These are phyloP conservation scores for Cyclotella cryptica DNA, from an alignment of 108 stramenopile species.

Conservation along the genomic window DNA sequence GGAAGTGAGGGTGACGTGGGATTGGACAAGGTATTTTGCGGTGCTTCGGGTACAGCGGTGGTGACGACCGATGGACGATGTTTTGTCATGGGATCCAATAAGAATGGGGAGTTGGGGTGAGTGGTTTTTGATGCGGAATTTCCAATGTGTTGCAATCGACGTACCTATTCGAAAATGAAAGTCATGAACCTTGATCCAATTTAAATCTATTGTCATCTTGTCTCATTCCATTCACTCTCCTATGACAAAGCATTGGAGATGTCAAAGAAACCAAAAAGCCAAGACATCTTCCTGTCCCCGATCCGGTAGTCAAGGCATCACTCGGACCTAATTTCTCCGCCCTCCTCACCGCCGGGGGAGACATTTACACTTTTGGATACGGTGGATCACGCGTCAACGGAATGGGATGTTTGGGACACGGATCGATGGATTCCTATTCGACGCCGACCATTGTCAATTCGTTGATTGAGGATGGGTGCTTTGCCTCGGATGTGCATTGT, in stretches of 20 bases:
- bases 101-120: constrained; percentile 78
- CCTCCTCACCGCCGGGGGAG: constrained; percentile 66
- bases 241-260: constrained; percentile 17
- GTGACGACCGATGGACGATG: constrained; percentile 59
- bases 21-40: constrained; percentile 55
- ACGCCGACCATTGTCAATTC: constrained; percentile 75
- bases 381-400: constrained; percentile 72
- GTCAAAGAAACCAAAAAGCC: constrained; percentile 34
- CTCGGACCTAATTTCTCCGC: constrained; percentile 70
- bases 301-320: constrained; percentile 46
- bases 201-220: neutral
- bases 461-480: constrained; percentile 82
- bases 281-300: constrained; percentile 14
- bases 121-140: neutral
- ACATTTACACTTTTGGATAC: constrained; percentile 82
- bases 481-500: constrained; percentile 67
- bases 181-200: neutral
- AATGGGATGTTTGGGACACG: constrained; percentile 80
- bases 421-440: constrained; percentile 58
- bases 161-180: too few relatives aligned
- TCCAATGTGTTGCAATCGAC: too few relatives aligned
- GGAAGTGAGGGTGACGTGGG: neutral
- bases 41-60: constrained; percentile 69
- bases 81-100: constrained; percentile 73
- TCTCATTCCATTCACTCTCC: too few relatives aligned